Evolutionary conservation across 2,329 filamentous ascomycete species (phyloP), one percentile per base, ranked within the genome.

Genomic region (Penicillium sp.): DNA sequence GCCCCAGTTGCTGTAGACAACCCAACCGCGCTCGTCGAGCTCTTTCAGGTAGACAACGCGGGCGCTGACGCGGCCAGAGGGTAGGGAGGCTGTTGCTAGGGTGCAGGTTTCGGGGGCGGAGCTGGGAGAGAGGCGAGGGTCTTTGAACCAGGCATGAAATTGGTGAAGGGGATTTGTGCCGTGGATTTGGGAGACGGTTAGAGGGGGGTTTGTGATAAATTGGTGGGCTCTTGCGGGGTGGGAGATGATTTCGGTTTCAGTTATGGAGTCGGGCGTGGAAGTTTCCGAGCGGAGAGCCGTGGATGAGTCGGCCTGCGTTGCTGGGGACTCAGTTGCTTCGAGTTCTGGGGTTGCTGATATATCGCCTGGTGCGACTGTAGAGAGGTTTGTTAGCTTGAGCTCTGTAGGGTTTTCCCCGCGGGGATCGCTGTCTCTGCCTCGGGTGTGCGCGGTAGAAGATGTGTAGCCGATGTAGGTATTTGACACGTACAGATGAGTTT

Each of bases 41-140:
- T 98, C 95, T 78, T 99, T 99, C 64, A 99, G 83, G 77, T 98
- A 99, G 37, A 99, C 92, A 65, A 92, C 84, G 58, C 95, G 91
- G 3, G 91, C 88, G 47, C 87, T 92, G 21, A 98, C 90, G 47
- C 90, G 88, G 59, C 95, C 95, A 0, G 87, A 90, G 1, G 93
- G 93, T 4, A 98, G 83, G 25, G 83, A 80, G 0, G 93, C 92
- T 0, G 95, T 99, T 3, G 92, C 89, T 1, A 99, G 82, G 1
- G 89, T 92, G 69, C 92, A 92, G 1, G 95, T 91, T 76, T 99
- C 95, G 1, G 93, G 93, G 65, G 96, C 90, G 46, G 86, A 80
- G 47, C 92, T 84, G 26, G 79, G 71, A 10, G 78, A 69, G 5
- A 81, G 70, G 61, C 88, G 85, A 0, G 93, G 91, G 59, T 88